A percentile compares a stretch with the other conserved stretches of the same genome.
Conservation (phyloP, 176 grass and related monocot species). For the Avena atlantica region DNA sequence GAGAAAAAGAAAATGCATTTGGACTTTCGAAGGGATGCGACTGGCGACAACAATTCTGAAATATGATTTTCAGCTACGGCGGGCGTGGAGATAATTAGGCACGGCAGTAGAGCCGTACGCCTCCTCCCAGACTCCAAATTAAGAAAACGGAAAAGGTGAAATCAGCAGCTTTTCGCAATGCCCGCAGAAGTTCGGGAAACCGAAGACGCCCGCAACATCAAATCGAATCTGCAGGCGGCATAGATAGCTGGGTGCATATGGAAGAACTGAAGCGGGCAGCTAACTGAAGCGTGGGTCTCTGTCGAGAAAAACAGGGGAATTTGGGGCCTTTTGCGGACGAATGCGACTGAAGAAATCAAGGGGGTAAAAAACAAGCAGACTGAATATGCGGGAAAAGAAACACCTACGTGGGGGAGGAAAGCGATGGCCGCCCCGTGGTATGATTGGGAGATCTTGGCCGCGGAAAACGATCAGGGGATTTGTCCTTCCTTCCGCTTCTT, state of each 20-base stretch:
- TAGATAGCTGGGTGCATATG: background rate
- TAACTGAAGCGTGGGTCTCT: background rate
- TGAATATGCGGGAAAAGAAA: background rate
- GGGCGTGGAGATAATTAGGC: conserved; percentile 19
- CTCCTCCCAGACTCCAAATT: conserved; percentile 31
- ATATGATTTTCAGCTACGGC: conserved; percentile 19
- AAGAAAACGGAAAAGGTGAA: conserved; percentile 51
- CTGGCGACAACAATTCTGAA: conserved; percentile 37
- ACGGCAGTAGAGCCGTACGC: conserved; percentile 46
- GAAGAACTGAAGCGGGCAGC: background rate
- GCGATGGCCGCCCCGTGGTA: conserved; percentile 53
- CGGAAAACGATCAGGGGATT: conserved; percentile 56
- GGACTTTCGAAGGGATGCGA: conserved; percentile 16
- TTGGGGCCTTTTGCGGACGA: background rate
- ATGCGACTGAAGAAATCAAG: background rate
- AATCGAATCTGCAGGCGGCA: conserved; percentile 44
- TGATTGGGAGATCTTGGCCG: conserved; percentile 70
- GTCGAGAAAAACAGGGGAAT: background rate
- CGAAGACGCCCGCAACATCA: conserved; percentile 31
- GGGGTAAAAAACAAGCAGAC: background rate
- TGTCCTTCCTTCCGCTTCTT: conserved; percentile 17
- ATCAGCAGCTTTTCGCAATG: conserved; percentile 53
- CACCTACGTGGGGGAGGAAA: conserved; percentile 47
- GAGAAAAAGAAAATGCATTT: conserved; percentile 1
- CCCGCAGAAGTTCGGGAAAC: conserved; percentile 28